Evolutionary conservation across 345 rosid species (phyloP), one percentile per base, ranked within the genome.

Genomic region (Carallia brachiata): DNA sequence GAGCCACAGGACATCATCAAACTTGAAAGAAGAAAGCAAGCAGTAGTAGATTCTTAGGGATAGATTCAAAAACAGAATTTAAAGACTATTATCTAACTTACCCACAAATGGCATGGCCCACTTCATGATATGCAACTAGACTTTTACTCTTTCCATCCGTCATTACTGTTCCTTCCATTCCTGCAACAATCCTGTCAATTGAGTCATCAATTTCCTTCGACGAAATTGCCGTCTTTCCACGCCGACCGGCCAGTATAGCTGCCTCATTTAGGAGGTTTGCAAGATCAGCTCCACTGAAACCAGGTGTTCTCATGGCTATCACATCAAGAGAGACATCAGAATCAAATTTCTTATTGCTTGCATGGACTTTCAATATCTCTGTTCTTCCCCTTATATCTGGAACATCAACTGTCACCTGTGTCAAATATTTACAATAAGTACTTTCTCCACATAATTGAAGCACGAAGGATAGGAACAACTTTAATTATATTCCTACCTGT

Each of bases 131-230:
- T 30, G 98, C 96, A 71, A 93, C 96, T 73, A 93, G 82, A 82
- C 98, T 93, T 75, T 93, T 93, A 74, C 97, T 88, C 84, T 93
- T 93, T 48, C 98, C 90, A 68, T 93, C 98, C 0, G 96, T 90
- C 97, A 93, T 90, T n/a, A 93, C 97, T 0, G 98, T 93, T 75
- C 98, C 98, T 77, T 93, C 98, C 98, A 93, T 93, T 52, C 98
- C 98, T 58, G 98, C 98, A 67, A 93, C 97, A 70, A 93, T 90
- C 75, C 97, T 84, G 80, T 93, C 98, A 77, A 93, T 93, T 37
- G 98, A 88, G 78, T 90, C 98, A 74, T 93, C 98, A 66, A 93
- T 84, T 75, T 93, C 98, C 84, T 89, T 90, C 23, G 96, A 82
- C 61, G 98, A 88, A 71, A 93, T 90, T 6, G 74, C 92, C n/a